A percentile compares a stretch with the other conserved stretches of the same genome.
Conservation (phyloP, 192 early-diverging fungal species). For the Backusella sp. region DNA sequence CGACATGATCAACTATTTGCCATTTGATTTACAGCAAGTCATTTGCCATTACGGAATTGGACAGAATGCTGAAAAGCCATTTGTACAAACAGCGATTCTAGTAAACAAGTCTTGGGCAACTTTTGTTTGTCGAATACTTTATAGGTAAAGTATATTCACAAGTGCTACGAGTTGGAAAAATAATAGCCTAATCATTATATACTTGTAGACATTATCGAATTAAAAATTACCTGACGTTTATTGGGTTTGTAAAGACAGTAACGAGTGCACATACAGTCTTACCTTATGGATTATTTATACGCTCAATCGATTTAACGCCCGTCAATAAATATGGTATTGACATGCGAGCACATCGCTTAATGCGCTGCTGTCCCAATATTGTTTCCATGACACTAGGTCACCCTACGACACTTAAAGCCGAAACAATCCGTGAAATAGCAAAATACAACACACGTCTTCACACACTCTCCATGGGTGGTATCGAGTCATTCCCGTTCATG, state of each 20-base stretch:
- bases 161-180: not conserved
- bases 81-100: not conserved
- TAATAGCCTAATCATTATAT: not conserved
- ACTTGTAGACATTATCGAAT: not conserved
- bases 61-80: not conserved
- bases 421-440: not conserved
- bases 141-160: not conserved
- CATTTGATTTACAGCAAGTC: conserved; percentile 4
- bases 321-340: conserved; percentile 11
- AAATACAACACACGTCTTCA: not conserved
- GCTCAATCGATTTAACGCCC: not conserved
- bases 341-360: not conserved
- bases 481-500: not conserved
- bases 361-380: conserved; percentile 1
- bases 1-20: conserved; percentile 1
- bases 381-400: not conserved
- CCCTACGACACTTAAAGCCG: not conserved
- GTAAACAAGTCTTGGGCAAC: not conserved
- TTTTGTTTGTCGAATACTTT: conserved; percentile 3
- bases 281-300: not conserved
- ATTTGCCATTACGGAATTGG: conserved; percentile 5
- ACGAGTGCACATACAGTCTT: not conserved
- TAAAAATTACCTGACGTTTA: not conserved
- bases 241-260: not conserved
- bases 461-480: conserved; percentile 8